A percentile compares a stretch with the other conserved stretches of the same genome.
phyloP scores from a whole-genome alignment of 768 basidiomycete genomes.

The Mycena metata region DNA sequence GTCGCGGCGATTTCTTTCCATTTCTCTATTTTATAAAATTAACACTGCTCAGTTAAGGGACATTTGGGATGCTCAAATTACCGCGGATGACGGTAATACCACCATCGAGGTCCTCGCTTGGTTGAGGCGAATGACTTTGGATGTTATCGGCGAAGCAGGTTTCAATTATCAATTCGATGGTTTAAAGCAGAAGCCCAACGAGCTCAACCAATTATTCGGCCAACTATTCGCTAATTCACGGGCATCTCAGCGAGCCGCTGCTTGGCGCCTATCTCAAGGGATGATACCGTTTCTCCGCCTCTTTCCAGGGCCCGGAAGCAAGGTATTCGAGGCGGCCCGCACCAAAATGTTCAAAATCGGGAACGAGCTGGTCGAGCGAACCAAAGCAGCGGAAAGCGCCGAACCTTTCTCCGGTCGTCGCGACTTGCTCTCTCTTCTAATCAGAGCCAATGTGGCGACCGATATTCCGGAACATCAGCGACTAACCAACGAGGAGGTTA shows the following conservation, averaged over 20 bases:
- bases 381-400: constrained; percentile 30
- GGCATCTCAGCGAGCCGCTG: constrained; percentile 4
- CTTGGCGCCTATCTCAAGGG: constrained; percentile 38
- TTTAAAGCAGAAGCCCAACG: constrained; percentile 46
- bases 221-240: constrained; percentile 41
- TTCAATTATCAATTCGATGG: constrained; percentile 53
- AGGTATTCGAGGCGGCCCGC: constrained; percentile 38
- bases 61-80: constrained; percentile 46
- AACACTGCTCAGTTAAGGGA: constrained; percentile 48
- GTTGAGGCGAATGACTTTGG: constrained; percentile 53
- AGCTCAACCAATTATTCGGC: constrained; percentile 50
- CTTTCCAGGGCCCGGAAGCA: constrained; percentile 33
- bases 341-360: constrained; percentile 55
- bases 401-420: constrained; percentile 48
- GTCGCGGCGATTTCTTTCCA: constrained; percentile 33
- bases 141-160: constrained; percentile 60
- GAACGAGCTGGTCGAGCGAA: constrained; percentile 52
- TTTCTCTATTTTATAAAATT: not conserved
- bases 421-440: constrained; percentile 61
- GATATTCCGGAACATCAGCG: constrained; percentile 58
- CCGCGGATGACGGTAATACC: constrained; percentile 25
- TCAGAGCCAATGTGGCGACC: constrained; percentile 64
- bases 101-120: constrained; percentile 51
- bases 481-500: constrained; percentile 63
- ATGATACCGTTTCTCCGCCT: constrained; percentile 46